phyloP scores from a whole-genome alignment of 352 stramenopile species.

The Peronospora farinosa region DNA sequence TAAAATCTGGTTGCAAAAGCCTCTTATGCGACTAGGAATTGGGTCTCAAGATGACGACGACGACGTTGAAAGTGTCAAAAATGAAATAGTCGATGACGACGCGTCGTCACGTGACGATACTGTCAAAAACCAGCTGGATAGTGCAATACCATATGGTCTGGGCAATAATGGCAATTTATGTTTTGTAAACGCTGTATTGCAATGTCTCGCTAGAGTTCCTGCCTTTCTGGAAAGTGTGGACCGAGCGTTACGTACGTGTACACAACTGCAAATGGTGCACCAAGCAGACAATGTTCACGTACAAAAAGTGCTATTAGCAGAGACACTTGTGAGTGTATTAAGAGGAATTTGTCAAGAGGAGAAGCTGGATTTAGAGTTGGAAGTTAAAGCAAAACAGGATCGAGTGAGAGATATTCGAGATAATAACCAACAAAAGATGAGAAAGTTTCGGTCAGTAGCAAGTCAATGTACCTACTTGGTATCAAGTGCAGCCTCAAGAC shows the following conservation, averaged over 20 bases:
- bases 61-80: slow-evolving; percentile 15
- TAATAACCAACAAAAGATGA: slow-evolving; percentile 26
- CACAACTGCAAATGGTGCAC: slow-evolving; percentile 20
- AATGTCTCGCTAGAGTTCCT: slow-evolving; percentile 47
- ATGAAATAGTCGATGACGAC: slow-evolving; percentile 1
- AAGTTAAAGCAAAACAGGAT: slow-evolving; percentile 8
- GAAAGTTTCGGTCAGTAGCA: slow-evolving; percentile 20
- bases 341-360: slow-evolving; percentile 12
- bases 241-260: slow-evolving; percentile 16
- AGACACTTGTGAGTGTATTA: slow-evolving; percentile 29
- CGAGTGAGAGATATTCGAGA: slow-evolving; percentile 14
- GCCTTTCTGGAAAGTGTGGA: slow-evolving; percentile 36
- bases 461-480: slow-evolving; percentile 55
- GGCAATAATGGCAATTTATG: slow-evolving; percentile 69
- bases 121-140: slow-evolving; percentile 1
- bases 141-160: slow-evolving; percentile 31
- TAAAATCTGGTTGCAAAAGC: slow-evolving; percentile 23
- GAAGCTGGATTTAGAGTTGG: slow-evolving; percentile 13
- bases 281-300: slow-evolving; percentile 17
- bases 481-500: slow-evolving; percentile 21
- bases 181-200: slow-evolving; percentile 71
- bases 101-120: neutral
- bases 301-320: slow-evolving; percentile 24
- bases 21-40: slow-evolving; percentile 35
- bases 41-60: slow-evolving; percentile 5